Evolutionary conservation across 1,284 basidiomycete genomes (phyloP), one percentile per base, ranked within the genome.

Genomic region (Apiotrichum gracile): DNA sequence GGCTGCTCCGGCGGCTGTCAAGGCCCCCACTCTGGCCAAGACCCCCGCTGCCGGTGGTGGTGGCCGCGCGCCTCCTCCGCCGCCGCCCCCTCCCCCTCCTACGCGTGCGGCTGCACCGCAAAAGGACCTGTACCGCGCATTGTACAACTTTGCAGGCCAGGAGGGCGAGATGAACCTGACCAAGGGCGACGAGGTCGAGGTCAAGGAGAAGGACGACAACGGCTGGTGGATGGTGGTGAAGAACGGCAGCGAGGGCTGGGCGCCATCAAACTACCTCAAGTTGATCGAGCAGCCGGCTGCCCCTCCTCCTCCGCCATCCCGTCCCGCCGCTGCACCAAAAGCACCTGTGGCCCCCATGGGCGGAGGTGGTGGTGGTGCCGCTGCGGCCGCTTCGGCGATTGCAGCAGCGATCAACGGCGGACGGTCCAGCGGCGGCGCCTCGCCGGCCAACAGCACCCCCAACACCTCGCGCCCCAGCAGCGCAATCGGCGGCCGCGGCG

Each of bases 211-310:
- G 77, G 91, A 96, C 61, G 83, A 90, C 56, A 91, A 92, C 66
- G 91, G 81, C 2, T 98, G 94, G 94, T 97, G 94, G 92, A 80
- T 97, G 40, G 86, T 97, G 47, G 90, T 87, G 79, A 93, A 90
- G 76, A 82, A 81, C 52, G 83, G 82, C 1, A 75, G 78, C 22
- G 91, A 97, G 72, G 94, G 91, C 16, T 98, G 93, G 93, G 88
- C 92, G 17, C 94, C 94, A 2, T 86, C 86, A 60, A 96, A 97
- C 73, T 97, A 97, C 68, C 83, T 93, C 25, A 88, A 93, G 68
- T 80, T 86, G 41, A 82, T 86, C 41, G 79, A 83, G 21, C 78
- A 57, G 35, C 37, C 58, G 2, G 58, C 83, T 0, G 82, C 82
- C 0, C 86, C 88, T 0, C 85, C 87, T 5, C 83, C 86, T 74